Conservation (phyloP, 805 yeast genomes). For the Candida maris region DNA sequence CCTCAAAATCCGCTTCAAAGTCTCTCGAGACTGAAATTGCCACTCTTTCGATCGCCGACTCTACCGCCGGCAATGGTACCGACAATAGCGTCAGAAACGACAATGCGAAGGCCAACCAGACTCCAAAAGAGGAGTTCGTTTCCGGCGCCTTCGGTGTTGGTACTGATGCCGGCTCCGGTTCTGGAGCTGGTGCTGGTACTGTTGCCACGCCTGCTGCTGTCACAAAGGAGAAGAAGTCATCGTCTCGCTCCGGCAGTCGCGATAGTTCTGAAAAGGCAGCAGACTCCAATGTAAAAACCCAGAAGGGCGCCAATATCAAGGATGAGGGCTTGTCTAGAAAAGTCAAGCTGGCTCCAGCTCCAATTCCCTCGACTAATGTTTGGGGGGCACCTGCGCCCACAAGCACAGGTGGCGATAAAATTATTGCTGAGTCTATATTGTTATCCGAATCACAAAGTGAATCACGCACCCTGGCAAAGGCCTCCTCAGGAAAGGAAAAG, state of each 20-base stretch:
- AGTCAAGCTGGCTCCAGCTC: conserved; percentile 56
- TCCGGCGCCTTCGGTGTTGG: background rate
- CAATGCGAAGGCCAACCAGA: background rate
- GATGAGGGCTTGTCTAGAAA: conserved; percentile 24
- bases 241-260: background rate
- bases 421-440: conserved; percentile 35
- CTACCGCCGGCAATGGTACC: conserved; percentile 3
- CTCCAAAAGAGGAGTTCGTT: background rate
- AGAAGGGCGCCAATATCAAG: conserved; percentile 13
- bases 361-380: conserved; percentile 58
- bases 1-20: conserved; percentile 4
- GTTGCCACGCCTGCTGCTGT: too few relatives aligned
- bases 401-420: conserved; percentile 30
- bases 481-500: conserved; percentile 51
- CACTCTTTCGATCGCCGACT: conserved; percentile 9
- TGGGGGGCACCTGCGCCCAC: conserved; percentile 45
- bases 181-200: too few relatives aligned
- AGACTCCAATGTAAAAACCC: conserved; percentile 6
- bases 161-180: background rate
- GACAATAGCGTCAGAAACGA: conserved; percentile 3
- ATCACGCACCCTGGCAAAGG: conserved; percentile 18
- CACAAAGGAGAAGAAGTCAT: background rate
- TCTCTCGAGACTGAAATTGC: conserved; percentile 12
- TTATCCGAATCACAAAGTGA: conserved; percentile 21
- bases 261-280: conserved; percentile 5